Percentiles rank a stretch among this genome's conserved stretches.
Conservation (phyloP, 2,329 filamentous ascomycete genomes). For the Claviceps pazoutovae region DNA sequence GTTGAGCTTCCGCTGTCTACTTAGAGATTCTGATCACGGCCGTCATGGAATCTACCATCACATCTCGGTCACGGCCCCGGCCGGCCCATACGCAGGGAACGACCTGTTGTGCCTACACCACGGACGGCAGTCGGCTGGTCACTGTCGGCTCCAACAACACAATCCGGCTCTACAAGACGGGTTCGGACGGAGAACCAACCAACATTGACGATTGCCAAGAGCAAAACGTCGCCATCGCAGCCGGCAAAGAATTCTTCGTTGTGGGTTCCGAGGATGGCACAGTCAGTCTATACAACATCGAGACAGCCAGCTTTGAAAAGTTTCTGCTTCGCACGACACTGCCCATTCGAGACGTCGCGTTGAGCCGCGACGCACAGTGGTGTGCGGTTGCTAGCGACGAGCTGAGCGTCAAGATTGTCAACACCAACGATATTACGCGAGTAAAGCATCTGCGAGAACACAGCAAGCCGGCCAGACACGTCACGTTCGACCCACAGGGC, state of each 20-base stretch:
- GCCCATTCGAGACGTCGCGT: conserved; percentile 70
- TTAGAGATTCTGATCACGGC: neutral
- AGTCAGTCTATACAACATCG: conserved; percentile 84
- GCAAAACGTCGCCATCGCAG: conserved; percentile 66
- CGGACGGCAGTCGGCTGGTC: conserved; percentile 71
- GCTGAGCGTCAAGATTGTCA: conserved; percentile 78
- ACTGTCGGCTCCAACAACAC: conserved; percentile 91
- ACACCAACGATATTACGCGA: conserved; percentile 60
- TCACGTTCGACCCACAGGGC: conserved; percentile 74
- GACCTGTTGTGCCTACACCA: conserved; percentile 81
- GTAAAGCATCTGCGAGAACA: conserved; percentile 75
- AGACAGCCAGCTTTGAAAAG: conserved; percentile 59
- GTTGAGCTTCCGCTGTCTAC: neutral
- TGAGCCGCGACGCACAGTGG: conserved; percentile 74
- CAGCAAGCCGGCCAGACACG: conserved; percentile 73
- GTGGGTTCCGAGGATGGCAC: conserved; percentile 88
- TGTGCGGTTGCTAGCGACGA: conserved; percentile 95
- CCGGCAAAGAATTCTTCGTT: conserved; percentile 70
- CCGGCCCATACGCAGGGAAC: conserved; percentile 73
- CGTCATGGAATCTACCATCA: conserved; percentile 20
- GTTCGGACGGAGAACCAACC: conserved; percentile 79
- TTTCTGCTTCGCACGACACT: conserved; percentile 75
- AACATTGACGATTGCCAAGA: conserved; percentile 88
- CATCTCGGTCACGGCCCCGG: conserved; percentile 41
- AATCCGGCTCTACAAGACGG: conserved; percentile 82